Conservation (phyloP, 2,329 filamentous ascomycete genomes). For the Colletotrichum orbiculare region DNA sequence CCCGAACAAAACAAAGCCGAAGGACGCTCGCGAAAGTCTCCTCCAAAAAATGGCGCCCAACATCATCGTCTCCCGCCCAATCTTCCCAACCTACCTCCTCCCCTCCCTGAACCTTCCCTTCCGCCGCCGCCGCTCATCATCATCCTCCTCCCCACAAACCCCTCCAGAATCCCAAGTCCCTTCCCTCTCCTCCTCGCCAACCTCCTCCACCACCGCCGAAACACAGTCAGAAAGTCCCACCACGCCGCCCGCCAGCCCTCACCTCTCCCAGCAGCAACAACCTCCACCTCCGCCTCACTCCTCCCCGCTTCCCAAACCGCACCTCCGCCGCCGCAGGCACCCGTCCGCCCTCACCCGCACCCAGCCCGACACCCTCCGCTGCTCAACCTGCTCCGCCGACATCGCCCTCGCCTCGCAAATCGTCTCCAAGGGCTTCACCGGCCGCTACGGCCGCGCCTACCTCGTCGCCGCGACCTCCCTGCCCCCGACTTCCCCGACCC, state of each 20-base stretch:
- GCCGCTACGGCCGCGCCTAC: conserved; percentile 72
- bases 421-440: conserved; percentile 74
- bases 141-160: conserved; percentile 34
- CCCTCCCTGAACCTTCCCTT: conserved; percentile 63
- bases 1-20: conserved; percentile 1
- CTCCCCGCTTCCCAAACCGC: conserved; percentile 1
- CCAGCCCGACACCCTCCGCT: conserved; percentile 68
- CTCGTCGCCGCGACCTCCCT: conserved; percentile 60
- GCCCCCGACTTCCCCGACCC: conserved; percentile 33
- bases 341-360: conserved; percentile 52
- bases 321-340: conserved; percentile 26
- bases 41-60: conserved; percentile 29
- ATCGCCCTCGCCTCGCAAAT: conserved; percentile 71
- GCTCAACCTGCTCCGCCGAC: conserved; percentile 68
- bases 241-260: conserved; percentile 38
- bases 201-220: conserved; percentile 47
- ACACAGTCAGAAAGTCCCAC: conserved; percentile 38
- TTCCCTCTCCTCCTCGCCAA: conserved; percentile 49
- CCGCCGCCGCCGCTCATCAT: conserved; percentile 52
- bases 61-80: conserved; percentile 54
- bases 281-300: background rate
- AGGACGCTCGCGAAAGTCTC: background rate
- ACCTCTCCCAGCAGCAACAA: background rate
- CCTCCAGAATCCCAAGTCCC: conserved; percentile 38
- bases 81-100: conserved; percentile 64